These are phyloP conservation scores for Dothistroma septosporum DNA, from an alignment of 2,329 filamentous ascomycete species.

Conservation along the genomic window DNA sequence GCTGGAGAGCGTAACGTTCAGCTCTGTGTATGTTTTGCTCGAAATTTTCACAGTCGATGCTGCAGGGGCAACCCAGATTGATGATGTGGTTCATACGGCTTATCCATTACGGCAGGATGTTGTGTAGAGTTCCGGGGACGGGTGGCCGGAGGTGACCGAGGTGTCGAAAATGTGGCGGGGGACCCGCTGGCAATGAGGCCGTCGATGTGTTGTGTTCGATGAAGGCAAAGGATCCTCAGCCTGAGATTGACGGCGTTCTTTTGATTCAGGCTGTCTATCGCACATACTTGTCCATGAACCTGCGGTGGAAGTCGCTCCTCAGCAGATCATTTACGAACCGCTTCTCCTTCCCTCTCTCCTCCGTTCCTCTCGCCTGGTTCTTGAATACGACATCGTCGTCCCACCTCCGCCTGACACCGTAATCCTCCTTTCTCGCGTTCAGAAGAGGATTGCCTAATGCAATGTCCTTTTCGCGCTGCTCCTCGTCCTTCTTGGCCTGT, in stretches of 20 bases:
- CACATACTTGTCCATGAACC: conserved; percentile 69
- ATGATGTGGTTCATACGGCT: no score
- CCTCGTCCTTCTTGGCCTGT: conserved; percentile 73
- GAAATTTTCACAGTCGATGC: no score
- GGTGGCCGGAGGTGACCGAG: no score
- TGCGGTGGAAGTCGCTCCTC: conserved; percentile 93
- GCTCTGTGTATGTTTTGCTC: no score
- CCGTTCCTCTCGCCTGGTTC: conserved; percentile 92
- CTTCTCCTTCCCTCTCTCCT: conserved; percentile 74
- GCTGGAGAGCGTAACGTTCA: no score
- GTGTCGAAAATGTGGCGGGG: no score
- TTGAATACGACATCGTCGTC: conserved; percentile 99
- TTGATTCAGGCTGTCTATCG: conserved; percentile 21
- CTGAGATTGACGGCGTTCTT: background rate
- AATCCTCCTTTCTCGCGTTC: conserved; percentile 69
- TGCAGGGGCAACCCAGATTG: no score
- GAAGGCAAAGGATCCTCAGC: background rate
- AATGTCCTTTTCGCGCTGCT: conserved; percentile 80
- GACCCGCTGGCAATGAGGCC: no score
- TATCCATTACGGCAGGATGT: no score
- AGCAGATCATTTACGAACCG: conserved; percentile 90
- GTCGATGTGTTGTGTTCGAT: background rate
- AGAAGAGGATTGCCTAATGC: conserved; percentile 88
- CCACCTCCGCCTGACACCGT: conserved; percentile 88
- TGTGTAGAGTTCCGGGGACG: no score